Base-by-base conservation (phyloP, 192 early-diverging fungal species). In the Blastocladiella britannica region DNA sequence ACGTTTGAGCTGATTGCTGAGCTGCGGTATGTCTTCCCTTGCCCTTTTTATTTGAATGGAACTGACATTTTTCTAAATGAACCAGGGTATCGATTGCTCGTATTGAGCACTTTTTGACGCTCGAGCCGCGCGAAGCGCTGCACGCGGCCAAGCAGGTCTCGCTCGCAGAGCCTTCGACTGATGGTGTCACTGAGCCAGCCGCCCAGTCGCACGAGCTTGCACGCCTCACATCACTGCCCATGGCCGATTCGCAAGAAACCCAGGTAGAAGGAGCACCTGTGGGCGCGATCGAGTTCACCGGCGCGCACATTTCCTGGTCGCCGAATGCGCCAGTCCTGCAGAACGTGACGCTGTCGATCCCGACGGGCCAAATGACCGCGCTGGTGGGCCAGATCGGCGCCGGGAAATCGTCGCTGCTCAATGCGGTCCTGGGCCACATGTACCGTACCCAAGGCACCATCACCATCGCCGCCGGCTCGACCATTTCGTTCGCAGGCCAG, bases 301-400 rank as follows among this genome's bases (percentile, higher is more conserved):
- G 75, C 57, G 66, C 79, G 58, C 74, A 63, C 2, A 59, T 83
- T 60, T 65, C 59, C 5, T 85, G 82, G 73, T 23, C n/a, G n/a
- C n/a, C 66, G 61, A 12, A 54, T 58, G 0, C 61, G 27, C 70
- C 74, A 7, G 82, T 78, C 0, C 63, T 91, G n/a, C 65, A 73
- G 31, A 62, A 74, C 28, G 66, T 93, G 25, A 71, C 66, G n/a
- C 59, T 86, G 52, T 62, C 72, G 29, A 71, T 90, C 25, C 79
- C 73, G 28, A 68, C 71, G 8, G 77, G 78, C 6, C 80, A 83
- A 25, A 87, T 81, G 58, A 70, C 88, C 59, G 91, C 81, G 22
- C 75, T 93, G 22, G 83, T 93, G 26, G 91, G 91, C 27, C 71
- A 88, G 6, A 89, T 87, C 5, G 88, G 88, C 7, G 84, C 85